phyloP scores from a whole-genome alignment of 257 asterid species.

The Henckelia pumila region DNA sequence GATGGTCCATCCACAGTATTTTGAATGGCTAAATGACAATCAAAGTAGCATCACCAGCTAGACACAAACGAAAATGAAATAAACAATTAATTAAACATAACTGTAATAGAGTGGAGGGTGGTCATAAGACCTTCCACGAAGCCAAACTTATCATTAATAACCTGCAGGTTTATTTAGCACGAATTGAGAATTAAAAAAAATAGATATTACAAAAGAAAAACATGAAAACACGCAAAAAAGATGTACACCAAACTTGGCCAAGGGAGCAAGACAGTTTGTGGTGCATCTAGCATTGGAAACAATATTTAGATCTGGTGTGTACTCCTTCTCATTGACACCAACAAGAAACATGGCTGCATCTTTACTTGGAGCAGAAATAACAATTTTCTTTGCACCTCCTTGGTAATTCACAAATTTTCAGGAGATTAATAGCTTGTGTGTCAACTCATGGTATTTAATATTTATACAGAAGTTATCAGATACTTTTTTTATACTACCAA shows the following conservation, averaged over 20 bases:
- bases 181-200: background rate
- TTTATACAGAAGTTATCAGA: too few species aligned
- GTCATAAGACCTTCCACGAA: slow-evolving; percentile 82
- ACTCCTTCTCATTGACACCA: slow-evolving; percentile 77
- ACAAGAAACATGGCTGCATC: slow-evolving; percentile 86
- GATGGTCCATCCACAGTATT: too few species aligned
- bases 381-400: slow-evolving; percentile 91
- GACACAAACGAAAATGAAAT: background rate
- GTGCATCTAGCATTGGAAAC: slow-evolving; percentile 89
- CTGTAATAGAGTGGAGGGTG: slow-evolving; percentile 73
- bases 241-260: slow-evolving; percentile 50
- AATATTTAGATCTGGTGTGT: slow-evolving; percentile 55
- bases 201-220: background rate
- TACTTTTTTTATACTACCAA: background rate
- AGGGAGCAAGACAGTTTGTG: slow-evolving; percentile 75
- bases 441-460: background rate
- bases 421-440: background rate
- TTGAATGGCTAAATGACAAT: slow-evolving; percentile 45
- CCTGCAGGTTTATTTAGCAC: slow-evolving; percentile 29
- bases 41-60: background rate
- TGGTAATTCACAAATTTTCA: slow-evolving; percentile 22
- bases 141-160: slow-evolving; percentile 70
- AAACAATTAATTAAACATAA: slow-evolving; percentile 23
- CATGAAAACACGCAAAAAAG: background rate
- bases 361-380: slow-evolving; percentile 80